These are phyloP conservation scores for Solanum ossicruentum DNA, from an alignment of 257 asterid species.

Conservation along the genomic window DNA sequence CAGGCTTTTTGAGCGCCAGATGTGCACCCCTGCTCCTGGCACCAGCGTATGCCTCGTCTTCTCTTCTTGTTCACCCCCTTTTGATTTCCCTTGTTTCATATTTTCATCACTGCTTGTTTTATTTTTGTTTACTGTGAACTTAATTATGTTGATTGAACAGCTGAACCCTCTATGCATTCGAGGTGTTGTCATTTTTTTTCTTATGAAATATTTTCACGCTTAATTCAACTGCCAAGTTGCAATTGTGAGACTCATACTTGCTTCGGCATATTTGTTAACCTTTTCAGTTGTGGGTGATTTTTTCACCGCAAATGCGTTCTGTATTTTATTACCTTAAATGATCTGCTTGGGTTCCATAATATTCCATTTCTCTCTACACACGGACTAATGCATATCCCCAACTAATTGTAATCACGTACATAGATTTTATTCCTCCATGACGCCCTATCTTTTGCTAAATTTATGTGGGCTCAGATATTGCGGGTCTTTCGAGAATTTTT, in stretches of 20 bases:
- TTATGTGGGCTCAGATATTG: not conserved
- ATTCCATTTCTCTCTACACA: not conserved
- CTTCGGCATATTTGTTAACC: not conserved
- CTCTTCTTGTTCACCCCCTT: not conserved
- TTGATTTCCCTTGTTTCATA: not conserved
- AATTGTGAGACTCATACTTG: not conserved
- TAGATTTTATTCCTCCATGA: not conserved
- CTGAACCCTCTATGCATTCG: not conserved
- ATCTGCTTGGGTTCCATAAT: not conserved
- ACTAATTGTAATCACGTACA: not conserved
- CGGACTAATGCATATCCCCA: not conserved
- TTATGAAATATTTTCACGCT: not conserved
- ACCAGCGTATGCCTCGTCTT: slow-evolving; percentile 43
- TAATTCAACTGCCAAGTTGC: not conserved
- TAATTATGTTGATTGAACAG: not conserved
- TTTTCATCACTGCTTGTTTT: not conserved
- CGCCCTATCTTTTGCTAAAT: not conserved
- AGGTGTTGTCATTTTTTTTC: not conserved
- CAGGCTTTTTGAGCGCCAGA: slow-evolving; percentile 96
- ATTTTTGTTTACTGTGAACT: not conserved
- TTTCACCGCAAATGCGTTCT: not conserved
- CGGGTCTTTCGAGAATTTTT: not conserved
- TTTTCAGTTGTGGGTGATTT: not conserved
- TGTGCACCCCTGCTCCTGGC: slow-evolving; percentile 83
- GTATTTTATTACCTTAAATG: not conserved